These are phyloP conservation scores for Ophiobolus disseminans DNA, from an alignment of 2,329 filamentous ascomycete species.

Conservation along the genomic window DNA sequence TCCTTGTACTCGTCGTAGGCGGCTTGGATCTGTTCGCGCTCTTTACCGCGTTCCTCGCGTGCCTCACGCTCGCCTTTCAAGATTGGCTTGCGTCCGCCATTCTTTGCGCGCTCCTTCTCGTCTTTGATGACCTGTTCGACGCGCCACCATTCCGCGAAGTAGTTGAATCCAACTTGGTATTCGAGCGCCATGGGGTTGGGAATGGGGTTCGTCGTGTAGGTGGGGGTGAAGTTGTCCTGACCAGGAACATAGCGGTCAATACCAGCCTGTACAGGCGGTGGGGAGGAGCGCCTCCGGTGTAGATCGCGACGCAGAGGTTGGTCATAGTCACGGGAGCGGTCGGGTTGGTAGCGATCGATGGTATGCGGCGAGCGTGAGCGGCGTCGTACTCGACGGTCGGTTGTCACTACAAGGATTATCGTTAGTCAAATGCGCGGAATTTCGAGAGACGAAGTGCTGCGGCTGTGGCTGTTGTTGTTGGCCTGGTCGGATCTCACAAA, in stretches of 20 bases:
- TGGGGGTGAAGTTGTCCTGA: constrained; percentile 64
- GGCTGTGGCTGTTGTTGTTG: no score
- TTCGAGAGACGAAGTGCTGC: no score
- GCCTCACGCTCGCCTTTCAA: constrained; percentile 69
- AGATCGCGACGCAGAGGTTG: constrained; percentile 65
- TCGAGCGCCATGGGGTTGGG: constrained; percentile 75
- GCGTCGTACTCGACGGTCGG: constrained; percentile 47
- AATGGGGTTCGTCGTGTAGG: constrained; percentile 68
- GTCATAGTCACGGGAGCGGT: constrained; percentile 73
- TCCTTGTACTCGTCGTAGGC: constrained; percentile 72
- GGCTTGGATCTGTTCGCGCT: constrained; percentile 77
- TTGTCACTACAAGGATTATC: constrained; percentile 22
- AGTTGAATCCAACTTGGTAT: constrained; percentile 85
- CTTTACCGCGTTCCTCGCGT: constrained; percentile 77
- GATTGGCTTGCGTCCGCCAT: constrained; percentile 71
- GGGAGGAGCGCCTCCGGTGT: constrained; percentile 65
- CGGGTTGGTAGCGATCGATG: constrained; percentile 80
- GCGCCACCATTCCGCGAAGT: constrained; percentile 87
- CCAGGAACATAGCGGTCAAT: constrained; percentile 88
- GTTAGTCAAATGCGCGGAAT: no score
- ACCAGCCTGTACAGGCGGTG: constrained; percentile 67
- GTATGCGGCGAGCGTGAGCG: constrained; percentile 75
- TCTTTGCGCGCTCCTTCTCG: constrained; percentile 74
- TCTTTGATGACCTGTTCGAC: constrained; percentile 83
- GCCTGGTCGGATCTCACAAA: no score